Conservation (phyloP, 208 protist species). For the Jaenimonas drosophilae region DNA sequence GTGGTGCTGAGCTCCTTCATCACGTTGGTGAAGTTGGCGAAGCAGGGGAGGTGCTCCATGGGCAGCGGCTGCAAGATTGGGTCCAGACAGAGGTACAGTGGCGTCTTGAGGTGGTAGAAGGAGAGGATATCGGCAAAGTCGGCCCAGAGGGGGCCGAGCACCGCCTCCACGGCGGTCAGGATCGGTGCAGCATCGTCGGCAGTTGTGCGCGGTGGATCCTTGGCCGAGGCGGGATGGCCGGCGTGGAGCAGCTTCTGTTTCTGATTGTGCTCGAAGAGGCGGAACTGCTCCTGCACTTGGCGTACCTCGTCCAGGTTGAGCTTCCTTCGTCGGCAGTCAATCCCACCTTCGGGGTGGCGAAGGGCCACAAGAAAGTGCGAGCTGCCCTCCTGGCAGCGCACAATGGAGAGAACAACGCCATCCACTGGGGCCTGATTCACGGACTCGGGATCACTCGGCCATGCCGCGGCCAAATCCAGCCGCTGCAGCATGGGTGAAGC, state of each 20-base stretch:
- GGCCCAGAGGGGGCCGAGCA: conserved; percentile 20
- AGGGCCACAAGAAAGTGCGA: conserved; percentile 32
- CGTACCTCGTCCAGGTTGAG: conserved; percentile 4
- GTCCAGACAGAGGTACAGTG: conserved; percentile 62
- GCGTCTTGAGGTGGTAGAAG: conserved; percentile 18
- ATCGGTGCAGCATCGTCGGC: conserved; percentile 2
- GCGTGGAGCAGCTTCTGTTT: background rate
- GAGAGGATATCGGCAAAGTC: conserved; percentile 26
- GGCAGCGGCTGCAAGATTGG: conserved; percentile 54
- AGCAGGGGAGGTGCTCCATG: conserved; percentile 35
- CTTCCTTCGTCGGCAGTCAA: conserved; percentile 20
- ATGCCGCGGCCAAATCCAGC: conserved; percentile 12
- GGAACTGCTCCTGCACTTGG: conserved; percentile 1
- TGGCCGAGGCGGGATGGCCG: background rate
- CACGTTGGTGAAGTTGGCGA: conserved; percentile 30
- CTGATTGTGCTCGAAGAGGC: background rate
- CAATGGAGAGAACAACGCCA: conserved; percentile 11
- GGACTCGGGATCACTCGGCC: conserved; percentile 13
- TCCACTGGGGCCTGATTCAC: conserved; percentile 9
- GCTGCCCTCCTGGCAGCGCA: conserved; percentile 8
- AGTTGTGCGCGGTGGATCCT: background rate
- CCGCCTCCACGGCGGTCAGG: conserved; percentile 7
- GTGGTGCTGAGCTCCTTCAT: conserved; percentile 48
- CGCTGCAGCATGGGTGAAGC: conserved; percentile 10
- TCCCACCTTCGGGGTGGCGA: conserved; percentile 33